Base-by-base conservation (phyloP, 768 basidiomycete genomes). In the Phaffia australis region DNA sequence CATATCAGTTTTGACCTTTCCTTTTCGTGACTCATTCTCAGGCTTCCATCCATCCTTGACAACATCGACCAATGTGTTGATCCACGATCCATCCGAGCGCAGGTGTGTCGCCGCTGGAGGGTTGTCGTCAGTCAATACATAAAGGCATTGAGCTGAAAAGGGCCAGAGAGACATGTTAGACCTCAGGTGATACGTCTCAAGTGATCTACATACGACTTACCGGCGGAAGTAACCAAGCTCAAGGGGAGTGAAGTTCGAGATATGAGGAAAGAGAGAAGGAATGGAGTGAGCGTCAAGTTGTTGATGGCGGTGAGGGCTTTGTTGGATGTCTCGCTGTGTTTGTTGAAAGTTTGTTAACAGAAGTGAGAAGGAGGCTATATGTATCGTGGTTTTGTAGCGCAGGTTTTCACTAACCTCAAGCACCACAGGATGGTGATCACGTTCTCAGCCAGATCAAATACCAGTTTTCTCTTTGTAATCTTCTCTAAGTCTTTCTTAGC, bases 381-480 rank as follows among this genome's bases (percentile, higher is more conserved):
- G n/a, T 47, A 52, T 27, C 25, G 52, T 27, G 16, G 30, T 23
- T 35, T 58, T 54, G 49, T 16, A 48, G 19, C 30, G 42, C 56
- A 57, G 54, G 46, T 54, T 56, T 15, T 11, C 21, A 84, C 89
- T 83, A 80, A 94, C 86, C 89, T 89, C 70, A 97, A 81, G 77
- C 91, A 93, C 93, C 93, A 95, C 29, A 97, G 76, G 19, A 87
- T 83, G 6, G 92, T 93, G 71, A 95, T 88, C 49, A 93, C 84
- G 75, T 91, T 95, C 70, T 95, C 93, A 1, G 92, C 84, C 71
- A 94, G 85, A 71, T 88, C 85, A 71, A 88, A 89, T 1, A 92
- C 84, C 29, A 90, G 79, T 75, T 84, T 86, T 73, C 85, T 83
- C 0, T 84, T 81, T 57, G 73, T 71, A 21, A 73, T 81, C 83